Base-by-base conservation (phyloP, 129 eudicot genomes). In the Tanacetum coccineum region DNA sequence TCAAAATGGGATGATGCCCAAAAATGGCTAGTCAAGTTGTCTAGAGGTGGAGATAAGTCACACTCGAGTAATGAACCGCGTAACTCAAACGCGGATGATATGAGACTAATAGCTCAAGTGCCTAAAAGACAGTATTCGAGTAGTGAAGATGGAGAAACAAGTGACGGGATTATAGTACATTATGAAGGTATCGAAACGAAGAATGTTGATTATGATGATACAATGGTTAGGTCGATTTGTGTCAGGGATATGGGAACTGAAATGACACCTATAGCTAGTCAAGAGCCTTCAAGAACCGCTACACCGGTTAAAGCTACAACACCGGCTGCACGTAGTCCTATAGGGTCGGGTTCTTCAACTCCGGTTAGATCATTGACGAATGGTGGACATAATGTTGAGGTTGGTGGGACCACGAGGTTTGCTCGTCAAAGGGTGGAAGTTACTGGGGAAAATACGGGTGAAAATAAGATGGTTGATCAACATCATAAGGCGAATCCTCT, bases 1-100 rank as follows among this genome's bases (percentile, higher is more conserved):
- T 91, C 96, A 9, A 91, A 91, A 64, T 91, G 96, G 98, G 98
- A 91, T 49, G 98, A 88, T 68, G 98, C 98, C 28, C 98, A 91
- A 28, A 91, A 91, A 65, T 91, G 97, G 97, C 65, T 91, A 11
- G 96, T 87, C 18, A 86, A 84, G 68, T 70, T 91, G 39, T 91
- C 97, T 11, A 83, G 88, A 73, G 95, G 89, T 10, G 90, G 94
- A 8, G 94, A 91, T 4, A 91, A 76, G 62, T 67, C 65, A 49
- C 81, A 79, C 36, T 71, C 85, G 18, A 91, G 83, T 55, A 74
- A 77, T 30, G 83, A 84, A 66, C 91, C 96, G 0, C 83, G 98
- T 4, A 80, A 81, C 46, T 91, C 98, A 30, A 91, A 91, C 39
- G 96, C 98, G 1, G 96, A 91, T 61, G 96, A 91, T 71, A 32